phyloP scores from a whole-genome alignment of 1,284 basidiomycete genomes.

The Kwoniella shivajii region DNA sequence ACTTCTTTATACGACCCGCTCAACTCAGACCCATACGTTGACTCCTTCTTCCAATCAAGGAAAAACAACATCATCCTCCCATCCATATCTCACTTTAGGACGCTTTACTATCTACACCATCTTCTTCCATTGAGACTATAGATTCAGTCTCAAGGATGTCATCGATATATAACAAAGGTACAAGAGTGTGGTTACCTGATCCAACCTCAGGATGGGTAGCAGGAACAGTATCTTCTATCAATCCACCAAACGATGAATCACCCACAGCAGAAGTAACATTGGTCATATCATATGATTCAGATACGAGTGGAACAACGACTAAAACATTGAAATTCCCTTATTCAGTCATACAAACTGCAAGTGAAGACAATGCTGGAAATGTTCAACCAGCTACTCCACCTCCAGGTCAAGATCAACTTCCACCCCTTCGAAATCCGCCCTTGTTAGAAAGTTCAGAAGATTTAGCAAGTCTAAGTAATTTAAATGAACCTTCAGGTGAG shows the following conservation, averaged over 20 bases:
- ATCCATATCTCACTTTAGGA: not conserved
- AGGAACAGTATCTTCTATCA: slow-evolving; percentile 47
- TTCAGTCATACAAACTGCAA: slow-evolving; percentile 35
- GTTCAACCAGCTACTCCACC: slow-evolving; percentile 23
- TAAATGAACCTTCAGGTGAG: slow-evolving; percentile 95
- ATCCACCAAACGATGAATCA: slow-evolving; percentile 29
- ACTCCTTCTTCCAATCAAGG: not conserved
- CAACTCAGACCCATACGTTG: not conserved
- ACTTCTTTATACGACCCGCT: too few species aligned
- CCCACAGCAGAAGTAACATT: slow-evolving; percentile 38
- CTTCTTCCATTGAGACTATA: too few species aligned
- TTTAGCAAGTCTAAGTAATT: slow-evolving; percentile 93
- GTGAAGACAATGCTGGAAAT: slow-evolving; percentile 26
- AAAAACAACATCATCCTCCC: not conserved
- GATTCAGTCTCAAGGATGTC: slow-evolving; percentile 29
- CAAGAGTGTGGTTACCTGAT: slow-evolving; percentile 54
- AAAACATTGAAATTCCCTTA: slow-evolving; percentile 46
- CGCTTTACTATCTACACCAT: too few species aligned
- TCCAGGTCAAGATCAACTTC: slow-evolving; percentile 59
- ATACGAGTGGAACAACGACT: slow-evolving; percentile 19
- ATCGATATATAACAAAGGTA: slow-evolving; percentile 52
- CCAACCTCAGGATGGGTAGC: slow-evolving; percentile 50
- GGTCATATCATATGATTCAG: slow-evolving; percentile 38
- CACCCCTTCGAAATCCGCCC: slow-evolving; percentile 94
- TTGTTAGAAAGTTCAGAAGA: slow-evolving; percentile 96